Evolutionary conservation across 345 rosid species (phyloP), one percentile per base, ranked within the genome.

Genomic region (Luvunga scandens): DNA sequence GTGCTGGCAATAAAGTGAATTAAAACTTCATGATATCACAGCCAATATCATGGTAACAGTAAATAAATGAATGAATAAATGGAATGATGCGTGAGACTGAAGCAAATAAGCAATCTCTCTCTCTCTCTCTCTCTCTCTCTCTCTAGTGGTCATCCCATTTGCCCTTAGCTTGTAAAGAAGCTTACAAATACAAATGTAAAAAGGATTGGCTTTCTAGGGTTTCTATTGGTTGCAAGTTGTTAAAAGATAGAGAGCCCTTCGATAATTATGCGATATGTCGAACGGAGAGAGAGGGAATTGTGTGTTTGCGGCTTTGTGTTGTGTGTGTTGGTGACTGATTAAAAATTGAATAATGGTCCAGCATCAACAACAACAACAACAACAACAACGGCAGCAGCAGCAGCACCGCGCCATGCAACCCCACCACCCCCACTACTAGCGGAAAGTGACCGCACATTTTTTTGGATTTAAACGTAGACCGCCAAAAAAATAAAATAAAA

Each of bases 391-490:
- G 48, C 48, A 3, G 14, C 48, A 2, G 48, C 48, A 42, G 14
- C 50, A 45, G 50, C 50, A 13, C 50, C 50, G 50, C 80, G 14
- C 71, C 71, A 68, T 28, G 48, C 60, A 48, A 9, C 60, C 66
- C 75, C 71, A 38, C 66, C 34, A 53, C 83, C 81, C 85, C 80
- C 80, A 82, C 87, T 84, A 81, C 84, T 75, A 74, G 79, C 87
- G 84, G 90, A 89, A 83, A 89, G 82, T 82, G 89, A 87, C 90
- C 77, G 57, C 69, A 68, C 87, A 76, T 2, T 74, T 78, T 4
- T 61, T 42, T 27, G 45, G 68, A 66, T 60, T 75, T 69, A 69
- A 77, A 48, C 66, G 61, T 56, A 59, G 36, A 22, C 56, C 56
- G 0, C 5, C 1, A 50, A 50, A 42, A 10, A 10, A 39, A 9